A percentile compares a stretch with the other conserved stretches of the same genome.
Evolutionary conservation across 768 basidiomycete species (phyloP).

Genomic region (Leucocoprinus sp.): DNA sequence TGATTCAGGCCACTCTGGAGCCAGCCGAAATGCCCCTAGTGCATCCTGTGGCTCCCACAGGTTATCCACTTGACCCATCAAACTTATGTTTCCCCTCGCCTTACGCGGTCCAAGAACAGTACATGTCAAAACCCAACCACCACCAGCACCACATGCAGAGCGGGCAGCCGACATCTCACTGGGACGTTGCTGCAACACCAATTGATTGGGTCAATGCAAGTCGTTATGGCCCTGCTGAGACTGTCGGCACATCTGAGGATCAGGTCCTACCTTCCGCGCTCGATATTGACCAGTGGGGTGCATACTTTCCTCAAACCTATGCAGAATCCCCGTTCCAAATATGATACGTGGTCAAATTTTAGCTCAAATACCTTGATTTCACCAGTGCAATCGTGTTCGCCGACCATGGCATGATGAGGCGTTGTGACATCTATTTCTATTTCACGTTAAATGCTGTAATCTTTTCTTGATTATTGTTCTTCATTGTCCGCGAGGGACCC

Average conservation of each 20-base stretch:
- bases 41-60: neutral
- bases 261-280: neutral
- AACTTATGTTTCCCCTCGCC: neutral
- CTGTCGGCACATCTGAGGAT: neutral
- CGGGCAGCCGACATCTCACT: neutral
- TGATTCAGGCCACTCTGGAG: slow-evolving; percentile 2
- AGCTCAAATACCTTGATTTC: slow-evolving; percentile 3
- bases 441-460: slow-evolving; percentile 9
- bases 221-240: no score
- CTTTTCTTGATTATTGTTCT: no score
- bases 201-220: no score
- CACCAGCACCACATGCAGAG: neutral
- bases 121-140: neutral
- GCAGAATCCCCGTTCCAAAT: neutral
- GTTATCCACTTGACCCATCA: neutral
- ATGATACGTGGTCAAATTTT: slow-evolving; percentile 8
- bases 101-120: neutral
- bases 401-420: slow-evolving; percentile 8
- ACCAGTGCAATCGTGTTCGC: slow-evolving; percentile 6
- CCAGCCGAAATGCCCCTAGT: neutral
- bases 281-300: slow-evolving; percentile 1
- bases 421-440: neutral
- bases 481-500: slow-evolving; percentile 8
- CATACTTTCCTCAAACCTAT: neutral
- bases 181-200: neutral